A percentile compares a stretch with the other conserved stretches of the same genome.
phyloP scores from a whole-genome alignment of 345 rosid species.

The Pugionium dolabratum region DNA sequence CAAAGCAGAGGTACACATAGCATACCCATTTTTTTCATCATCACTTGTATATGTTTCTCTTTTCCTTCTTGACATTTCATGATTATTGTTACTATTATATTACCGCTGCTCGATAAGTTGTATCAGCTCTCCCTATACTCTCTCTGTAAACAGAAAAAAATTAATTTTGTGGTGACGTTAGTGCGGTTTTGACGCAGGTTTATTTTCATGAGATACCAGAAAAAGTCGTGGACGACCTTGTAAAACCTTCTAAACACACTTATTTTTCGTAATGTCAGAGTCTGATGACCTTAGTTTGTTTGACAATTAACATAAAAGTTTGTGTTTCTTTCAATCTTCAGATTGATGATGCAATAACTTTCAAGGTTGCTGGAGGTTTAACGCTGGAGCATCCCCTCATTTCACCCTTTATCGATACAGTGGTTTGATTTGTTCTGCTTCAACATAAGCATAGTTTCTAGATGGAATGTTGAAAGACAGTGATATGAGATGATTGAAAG shows the following conservation, averaged over 20 bases:
- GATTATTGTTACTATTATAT: background rate
- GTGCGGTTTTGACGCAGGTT: conserved; percentile 57
- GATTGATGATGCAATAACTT: conserved; percentile 76
- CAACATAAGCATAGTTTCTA: background rate
- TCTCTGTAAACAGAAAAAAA: background rate
- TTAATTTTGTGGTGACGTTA: background rate
- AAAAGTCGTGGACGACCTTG: conserved; percentile 73
- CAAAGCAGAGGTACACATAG: conserved; percentile 71
- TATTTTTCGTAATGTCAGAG: background rate
- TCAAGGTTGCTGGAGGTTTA: conserved; percentile 83
- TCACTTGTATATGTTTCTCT: too few species aligned
- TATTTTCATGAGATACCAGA: conserved; percentile 88
- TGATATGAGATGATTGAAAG: conserved; percentile 60
- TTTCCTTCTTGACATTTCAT: background rate
- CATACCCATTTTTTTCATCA: background rate
- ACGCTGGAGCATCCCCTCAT: conserved; percentile 85
- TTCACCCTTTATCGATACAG: conserved; percentile 73
- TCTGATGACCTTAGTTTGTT: background rate
- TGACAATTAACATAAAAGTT: background rate
- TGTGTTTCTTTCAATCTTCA: conserved; percentile 27
- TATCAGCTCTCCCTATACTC: background rate
- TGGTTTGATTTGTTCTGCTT: conserved; percentile 48
- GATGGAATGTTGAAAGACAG: conserved; percentile 45
- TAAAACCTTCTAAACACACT: conserved; percentile 36
- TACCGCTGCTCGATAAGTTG: background rate